phyloP scores from a whole-genome alignment of 495 filamentous ascomycete genomes.

The Penicillium bovifimosum region DNA sequence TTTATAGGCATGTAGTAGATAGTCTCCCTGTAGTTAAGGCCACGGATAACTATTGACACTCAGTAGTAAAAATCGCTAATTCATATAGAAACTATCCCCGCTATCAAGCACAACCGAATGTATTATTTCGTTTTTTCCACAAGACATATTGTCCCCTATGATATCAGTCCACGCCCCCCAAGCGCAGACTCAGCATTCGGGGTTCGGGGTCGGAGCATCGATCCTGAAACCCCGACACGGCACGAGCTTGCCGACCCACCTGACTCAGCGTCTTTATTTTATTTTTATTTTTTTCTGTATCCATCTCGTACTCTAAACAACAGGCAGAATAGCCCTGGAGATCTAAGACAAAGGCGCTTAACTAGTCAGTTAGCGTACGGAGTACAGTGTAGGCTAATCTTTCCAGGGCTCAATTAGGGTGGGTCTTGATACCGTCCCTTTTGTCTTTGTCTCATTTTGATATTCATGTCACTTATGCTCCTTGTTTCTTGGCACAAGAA shows the following conservation, averaged over 20 bases:
- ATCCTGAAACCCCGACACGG: conserved; percentile 28
- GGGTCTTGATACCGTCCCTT: too few species aligned
- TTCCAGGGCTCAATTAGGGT: too few species aligned
- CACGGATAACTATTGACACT: too few species aligned
- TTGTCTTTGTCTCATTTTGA: neutral
- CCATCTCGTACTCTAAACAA: neutral
- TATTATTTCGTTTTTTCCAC: too few species aligned
- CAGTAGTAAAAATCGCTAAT: too few species aligned
- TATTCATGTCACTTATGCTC: neutral
- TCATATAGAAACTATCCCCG: too few species aligned
- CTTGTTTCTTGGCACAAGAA: conserved; percentile 3
- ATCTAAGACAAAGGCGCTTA: too few species aligned
- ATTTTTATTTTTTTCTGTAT: neutral
- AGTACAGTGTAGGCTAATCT: too few species aligned
- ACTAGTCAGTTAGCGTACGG: too few species aligned
- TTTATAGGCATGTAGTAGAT: neutral
- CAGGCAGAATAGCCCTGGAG: too few species aligned
- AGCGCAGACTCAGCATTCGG: neutral
- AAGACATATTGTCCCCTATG: neutral
- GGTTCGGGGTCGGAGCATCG: conserved; percentile 15
- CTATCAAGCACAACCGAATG: too few species aligned
- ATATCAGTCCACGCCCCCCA: neutral
- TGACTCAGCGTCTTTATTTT: conserved; percentile 8
- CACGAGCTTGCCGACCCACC: conserved; percentile 22
- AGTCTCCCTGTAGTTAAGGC: too few species aligned